Evolutionary conservation across 805 yeast genomes (phyloP).

Genomic region (Candida hungchunana): DNA sequence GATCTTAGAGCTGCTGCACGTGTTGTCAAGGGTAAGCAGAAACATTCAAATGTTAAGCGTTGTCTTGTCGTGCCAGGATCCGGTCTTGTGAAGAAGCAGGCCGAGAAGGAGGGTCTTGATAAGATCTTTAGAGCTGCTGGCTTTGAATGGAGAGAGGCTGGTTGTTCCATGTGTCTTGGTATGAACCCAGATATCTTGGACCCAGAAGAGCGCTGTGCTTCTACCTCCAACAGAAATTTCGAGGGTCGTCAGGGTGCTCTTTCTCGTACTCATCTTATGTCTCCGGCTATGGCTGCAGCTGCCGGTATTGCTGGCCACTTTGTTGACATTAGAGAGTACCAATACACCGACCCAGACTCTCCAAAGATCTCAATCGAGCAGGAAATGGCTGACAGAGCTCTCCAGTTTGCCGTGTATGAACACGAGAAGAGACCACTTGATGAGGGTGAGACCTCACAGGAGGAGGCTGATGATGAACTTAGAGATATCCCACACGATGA

Average conservation of each 20-base stretch:
- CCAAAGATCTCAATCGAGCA: conserved; percentile 49
- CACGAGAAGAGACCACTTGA: conserved; percentile 64
- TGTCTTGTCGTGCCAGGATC: conserved; percentile 97
- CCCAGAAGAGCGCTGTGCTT: conserved; percentile 97
- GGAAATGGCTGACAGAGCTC: conserved; percentile 49
- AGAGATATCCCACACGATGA: conserved; percentile 59
- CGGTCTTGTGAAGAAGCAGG: conserved; percentile 88
- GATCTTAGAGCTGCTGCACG: conserved; percentile 94
- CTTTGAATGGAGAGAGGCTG: conserved; percentile 99
- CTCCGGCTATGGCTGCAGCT: conserved; percentile 99
- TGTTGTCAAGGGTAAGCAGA: conserved; percentile 85
- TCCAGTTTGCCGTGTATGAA: conserved; percentile 67
- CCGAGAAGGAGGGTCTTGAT: conserved; percentile 93
- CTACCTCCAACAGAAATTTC: conserved; percentile 97
- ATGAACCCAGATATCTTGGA: conserved; percentile 97
- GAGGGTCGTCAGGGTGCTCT: conserved; percentile 98
- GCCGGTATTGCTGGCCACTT: conserved; percentile 92
- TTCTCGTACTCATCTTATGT: conserved; percentile 95
- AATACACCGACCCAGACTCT: conserved; percentile 54
- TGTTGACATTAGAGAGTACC: conserved; percentile 82
- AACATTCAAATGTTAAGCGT: conserved; percentile 74
- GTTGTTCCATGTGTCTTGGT: conserved; percentile 99
- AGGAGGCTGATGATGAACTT: conserved; percentile 49
- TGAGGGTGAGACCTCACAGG: conserved; percentile 46
- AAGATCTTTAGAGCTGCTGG: conserved; percentile 89